Base-by-base conservation (phyloP, 352 stramenopile species). In the Globisporangium recalcitrans region DNA sequence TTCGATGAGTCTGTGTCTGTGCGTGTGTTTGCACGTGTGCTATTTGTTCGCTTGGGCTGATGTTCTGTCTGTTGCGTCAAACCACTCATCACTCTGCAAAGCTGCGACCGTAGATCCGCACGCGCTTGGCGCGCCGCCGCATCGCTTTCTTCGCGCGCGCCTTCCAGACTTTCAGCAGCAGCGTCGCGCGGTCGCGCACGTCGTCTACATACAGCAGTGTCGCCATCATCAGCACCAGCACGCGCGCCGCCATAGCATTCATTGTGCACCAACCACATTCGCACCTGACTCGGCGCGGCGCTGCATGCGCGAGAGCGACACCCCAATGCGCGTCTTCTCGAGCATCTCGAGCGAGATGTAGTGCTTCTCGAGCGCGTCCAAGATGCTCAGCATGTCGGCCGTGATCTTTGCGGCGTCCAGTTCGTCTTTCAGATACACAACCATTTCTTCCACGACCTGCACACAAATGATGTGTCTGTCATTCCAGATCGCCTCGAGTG, bases 261-360 rank as follows among this genome's bases (percentile, higher is more conserved):
- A 8, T 0, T 44, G 36, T 14, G 8, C 0, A 4, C 9, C 13
- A 44, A 14, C 14, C 9, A n/a, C n/a, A 4, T n/a, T 19, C 14
- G 36, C 13, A 9, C 72, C 75, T 26, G 68, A 77, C n/a, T 74
- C 62, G 3, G 70, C 57, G 11, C 75, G 72, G 13, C 72, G 70
- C 52, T 75, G 64, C 51, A 80, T 46, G 1, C 72, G 75, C 40
- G 72, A 68, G 5, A 83, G 61, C 32, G 72, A 70, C n/a, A 74
- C 40, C 0, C 75, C 75, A 40, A 83, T 80, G 8, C 60, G 44
- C 19, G 81, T 93, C 68, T 93, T 87, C 67, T 93, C 84, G 46
- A 93, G 64, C 71, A 93, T 88, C 63, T 93, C 84, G 21, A 93
- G 75, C 51, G 84, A 93, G 32, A 93, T 71, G 63, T 89, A 93